Base-by-base conservation (phyloP, 2,329 filamentous ascomycete genomes). In the Penicillium polonicum region DNA sequence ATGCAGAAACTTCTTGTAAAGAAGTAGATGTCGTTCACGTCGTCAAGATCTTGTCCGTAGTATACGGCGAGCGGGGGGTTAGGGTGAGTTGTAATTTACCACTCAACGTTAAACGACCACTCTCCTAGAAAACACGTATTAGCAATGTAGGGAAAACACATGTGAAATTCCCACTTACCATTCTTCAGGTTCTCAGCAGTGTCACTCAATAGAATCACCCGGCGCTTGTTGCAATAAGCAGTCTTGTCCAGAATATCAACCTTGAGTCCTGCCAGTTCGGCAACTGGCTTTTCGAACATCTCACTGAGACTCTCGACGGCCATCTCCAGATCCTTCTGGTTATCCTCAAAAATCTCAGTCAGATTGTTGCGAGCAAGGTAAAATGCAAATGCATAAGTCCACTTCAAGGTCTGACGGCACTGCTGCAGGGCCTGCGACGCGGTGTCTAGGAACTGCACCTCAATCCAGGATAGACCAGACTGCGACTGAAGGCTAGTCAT, bases 231-330 rank as follows among this genome's bases (percentile, higher is more conserved):
- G 79, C 95, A 99, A 74, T 99, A 99, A 0, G 92, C 86, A 4
- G 93, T 99, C 83, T 97, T 97, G 76, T 99, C 93, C 86, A 99
- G 90, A 71, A 99, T 99, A 64, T 97, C 93, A 7, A 96, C 91
- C 79, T 97, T 97, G 59, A 97, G 81, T 45, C 88, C 85, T 4
- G 91, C 85, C 19, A 99, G 80, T 68, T 97, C 92, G 41, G 86
- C 79, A n/a, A 93, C 91, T 0, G 92, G 91, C 79, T 96, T 97
- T 82, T 99, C 94, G 65, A 99, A 99, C 91, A 99, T 96, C 76
- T 96, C 92, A n/a, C 91, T 96, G 63, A 99, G 79, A 57, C 90
- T 92, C 78, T 99, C 94, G 0, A 97, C 94, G 0, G 94, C 93
- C 86, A 99, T 89, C 76, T 99, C 94, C 25, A 99, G 79, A 72